Evolutionary conservation across 495 filamentous ascomycete genomes (phyloP).

Genomic region (Aspergillus diversus): DNA sequence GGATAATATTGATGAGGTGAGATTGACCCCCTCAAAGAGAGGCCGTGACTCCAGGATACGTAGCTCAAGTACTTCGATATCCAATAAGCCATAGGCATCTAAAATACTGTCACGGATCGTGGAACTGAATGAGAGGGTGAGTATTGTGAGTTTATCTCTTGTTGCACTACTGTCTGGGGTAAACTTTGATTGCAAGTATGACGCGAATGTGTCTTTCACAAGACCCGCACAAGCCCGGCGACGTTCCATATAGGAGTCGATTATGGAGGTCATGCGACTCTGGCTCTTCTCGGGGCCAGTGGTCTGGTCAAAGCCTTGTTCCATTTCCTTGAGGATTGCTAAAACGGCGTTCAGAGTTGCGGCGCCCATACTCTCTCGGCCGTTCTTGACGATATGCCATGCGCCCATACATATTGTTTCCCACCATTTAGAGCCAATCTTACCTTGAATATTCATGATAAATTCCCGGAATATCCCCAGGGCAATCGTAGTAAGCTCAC

Average conservation of each 20-base stretch:
- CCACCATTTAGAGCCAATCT: conserved; percentile 52
- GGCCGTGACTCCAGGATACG: conserved; percentile 69
- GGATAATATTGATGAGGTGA: conserved; percentile 52
- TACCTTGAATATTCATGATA: conserved; percentile 27
- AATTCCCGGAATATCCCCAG: conserved; percentile 51
- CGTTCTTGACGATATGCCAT: conserved; percentile 68
- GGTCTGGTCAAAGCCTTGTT: conserved; percentile 23
- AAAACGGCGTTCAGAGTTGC: conserved; percentile 58
- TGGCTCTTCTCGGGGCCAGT: conserved; percentile 30
- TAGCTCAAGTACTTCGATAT: conserved; percentile 49
- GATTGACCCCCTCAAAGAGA: conserved; percentile 63
- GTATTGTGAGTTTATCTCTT: conserved; percentile 43
- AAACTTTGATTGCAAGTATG: conserved; percentile 39
- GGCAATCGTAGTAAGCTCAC: conserved; percentile 56
- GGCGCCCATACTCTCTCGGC: conserved; percentile 65
- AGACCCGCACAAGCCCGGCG: conserved; percentile 28
- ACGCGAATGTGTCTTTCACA: conserved; percentile 39
- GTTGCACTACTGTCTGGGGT: conserved; percentile 23
- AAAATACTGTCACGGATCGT: conserved; percentile 55
- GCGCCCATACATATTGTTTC: conserved; percentile 54
- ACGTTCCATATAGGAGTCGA: conserved; percentile 37
- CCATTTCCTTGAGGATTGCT: conserved; percentile 44
- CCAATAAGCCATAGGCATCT: conserved; percentile 30
- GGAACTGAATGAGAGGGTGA: conserved; percentile 64
- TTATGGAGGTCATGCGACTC: conserved; percentile 29